These are phyloP conservation scores for Plasmopara muralis DNA, from an alignment of 352 stramenopile species.

Conservation along the genomic window DNA sequence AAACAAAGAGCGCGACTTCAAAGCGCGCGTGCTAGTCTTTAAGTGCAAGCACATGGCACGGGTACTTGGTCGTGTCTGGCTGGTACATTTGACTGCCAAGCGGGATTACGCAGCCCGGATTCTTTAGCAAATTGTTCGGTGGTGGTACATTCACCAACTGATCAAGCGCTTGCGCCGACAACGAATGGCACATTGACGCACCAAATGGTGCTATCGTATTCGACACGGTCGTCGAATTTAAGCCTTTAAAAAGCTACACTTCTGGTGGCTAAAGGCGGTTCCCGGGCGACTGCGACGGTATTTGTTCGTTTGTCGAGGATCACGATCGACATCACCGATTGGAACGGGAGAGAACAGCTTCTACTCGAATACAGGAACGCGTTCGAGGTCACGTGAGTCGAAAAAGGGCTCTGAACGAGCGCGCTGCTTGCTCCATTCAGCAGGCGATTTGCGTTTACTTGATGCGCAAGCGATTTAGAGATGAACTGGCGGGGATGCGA, in stretches of 20 bases:
- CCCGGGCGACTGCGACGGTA: constrained; percentile 41
- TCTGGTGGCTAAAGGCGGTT: constrained; percentile 58
- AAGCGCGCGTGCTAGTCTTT: constrained; percentile 38
- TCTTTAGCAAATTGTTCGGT: constrained; percentile 50
- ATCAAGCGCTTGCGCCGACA: constrained; percentile 22
- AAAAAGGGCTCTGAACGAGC: too few relatives aligned
- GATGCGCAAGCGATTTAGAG: too few relatives aligned
- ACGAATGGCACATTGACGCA: too few relatives aligned
- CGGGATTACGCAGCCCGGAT: constrained; percentile 24
- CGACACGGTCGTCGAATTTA: constrained; percentile 18
- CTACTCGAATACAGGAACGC: too few relatives aligned
- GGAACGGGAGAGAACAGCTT: too few relatives aligned
- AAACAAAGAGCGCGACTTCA: constrained; percentile 45
- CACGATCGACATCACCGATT: too few relatives aligned
- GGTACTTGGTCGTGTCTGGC: constrained; percentile 39
- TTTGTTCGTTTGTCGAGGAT: constrained; percentile 26
- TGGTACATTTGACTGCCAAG: constrained; percentile 19
- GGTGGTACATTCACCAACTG: too few relatives aligned
- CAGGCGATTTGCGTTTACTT: too few relatives aligned
- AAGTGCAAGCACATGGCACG: constrained; percentile 36
- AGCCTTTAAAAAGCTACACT: constrained; percentile 50
- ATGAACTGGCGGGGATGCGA: too few relatives aligned
- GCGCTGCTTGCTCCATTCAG: too few relatives aligned
- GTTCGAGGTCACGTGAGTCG: too few relatives aligned
- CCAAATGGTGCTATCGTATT: too few relatives aligned